phyloP scores from a whole-genome alignment of 1,139 yeast genomes.

The Debaryomyces sp. region DNA sequence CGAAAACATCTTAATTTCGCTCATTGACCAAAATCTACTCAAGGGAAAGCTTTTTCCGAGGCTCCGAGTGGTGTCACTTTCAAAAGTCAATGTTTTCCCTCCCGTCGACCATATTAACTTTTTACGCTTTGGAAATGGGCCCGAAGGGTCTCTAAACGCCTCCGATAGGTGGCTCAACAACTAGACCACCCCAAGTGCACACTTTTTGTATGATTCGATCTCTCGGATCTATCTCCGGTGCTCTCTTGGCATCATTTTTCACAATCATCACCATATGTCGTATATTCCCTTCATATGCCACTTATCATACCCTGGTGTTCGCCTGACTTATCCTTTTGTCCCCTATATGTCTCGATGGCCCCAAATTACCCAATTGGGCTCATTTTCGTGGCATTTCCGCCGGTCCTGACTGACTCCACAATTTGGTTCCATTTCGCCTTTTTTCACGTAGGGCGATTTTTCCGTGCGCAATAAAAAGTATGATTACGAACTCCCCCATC shows the following conservation, averaged over 20 bases:
- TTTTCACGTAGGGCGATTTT: conserved; percentile 5
- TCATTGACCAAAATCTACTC: conserved; percentile 55
- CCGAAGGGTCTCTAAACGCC: conserved; percentile 14
- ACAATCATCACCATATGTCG: background rate
- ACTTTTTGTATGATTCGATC: background rate
- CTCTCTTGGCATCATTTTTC: background rate
- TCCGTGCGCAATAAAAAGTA: background rate
- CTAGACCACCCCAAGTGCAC: background rate
- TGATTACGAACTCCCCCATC: conserved; percentile 7
- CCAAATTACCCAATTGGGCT: conserved; percentile 12
- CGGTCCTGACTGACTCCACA: conserved; percentile 3
- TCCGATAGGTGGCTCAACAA: conserved; percentile 20
- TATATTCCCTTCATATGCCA: background rate
- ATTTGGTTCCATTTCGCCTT: conserved; percentile 3
- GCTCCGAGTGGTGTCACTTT: conserved; percentile 45
- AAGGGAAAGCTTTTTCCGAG: conserved; percentile 56
- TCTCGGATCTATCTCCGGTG: conserved; percentile 2
- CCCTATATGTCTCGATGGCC: conserved; percentile 2
- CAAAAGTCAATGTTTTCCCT: conserved; percentile 56
- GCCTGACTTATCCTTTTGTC: background rate
- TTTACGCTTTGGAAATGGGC: conserved; percentile 25
- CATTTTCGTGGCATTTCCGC: background rate
- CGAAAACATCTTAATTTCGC: conserved; percentile 52
- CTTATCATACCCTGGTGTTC: conserved; percentile 1
- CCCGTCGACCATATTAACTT: conserved; percentile 39